A percentile compares a stretch with the other conserved stretches of the same genome.
Evolutionary conservation across 2,329 filamentous ascomycete species (phyloP).

Genomic region (Helotiales sp.): DNA sequence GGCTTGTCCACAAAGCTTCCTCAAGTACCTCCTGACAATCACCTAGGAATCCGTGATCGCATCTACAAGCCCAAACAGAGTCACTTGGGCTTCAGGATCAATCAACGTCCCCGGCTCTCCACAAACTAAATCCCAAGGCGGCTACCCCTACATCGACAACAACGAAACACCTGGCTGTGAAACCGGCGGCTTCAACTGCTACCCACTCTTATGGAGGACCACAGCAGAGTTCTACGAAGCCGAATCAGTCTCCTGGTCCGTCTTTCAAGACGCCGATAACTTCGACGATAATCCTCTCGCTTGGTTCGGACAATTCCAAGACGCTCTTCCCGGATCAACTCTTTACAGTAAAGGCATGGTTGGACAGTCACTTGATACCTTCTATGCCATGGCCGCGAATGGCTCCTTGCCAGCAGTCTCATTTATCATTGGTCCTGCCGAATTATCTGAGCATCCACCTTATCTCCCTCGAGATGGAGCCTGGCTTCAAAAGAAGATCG

Average conservation of each 20-base stretch:
- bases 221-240: slow-evolving; percentile 44
- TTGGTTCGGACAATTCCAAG: slow-evolving; percentile 48
- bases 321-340: slow-evolving; percentile 37
- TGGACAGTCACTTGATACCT: slow-evolving; percentile 40
- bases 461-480: slow-evolving; percentile 53
- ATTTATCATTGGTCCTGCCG: slow-evolving; percentile 49
- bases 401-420: slow-evolving; percentile 52
- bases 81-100: slow-evolving; percentile 45
- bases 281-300: slow-evolving; percentile 49
- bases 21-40: background rate
- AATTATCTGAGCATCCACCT: slow-evolving; percentile 54
- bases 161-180: slow-evolving; percentile 48
- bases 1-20: too few relatives aligned
- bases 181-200: slow-evolving; percentile 42
- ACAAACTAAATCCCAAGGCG: slow-evolving; percentile 41
- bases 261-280: slow-evolving; percentile 47
- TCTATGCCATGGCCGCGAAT: slow-evolving; percentile 49
- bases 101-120: slow-evolving; percentile 46
- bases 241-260: slow-evolving; percentile 45
- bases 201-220: slow-evolving; percentile 48
- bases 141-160: slow-evolving; percentile 44
- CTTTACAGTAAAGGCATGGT: slow-evolving; percentile 42
- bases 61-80: slow-evolving; percentile 46
- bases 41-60: slow-evolving; percentile 45
- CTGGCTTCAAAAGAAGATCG: slow-evolving; percentile 54